phyloP scores from a whole-genome alignment of 202 grass and related monocot genomes.

The Setaria italica region DNA sequence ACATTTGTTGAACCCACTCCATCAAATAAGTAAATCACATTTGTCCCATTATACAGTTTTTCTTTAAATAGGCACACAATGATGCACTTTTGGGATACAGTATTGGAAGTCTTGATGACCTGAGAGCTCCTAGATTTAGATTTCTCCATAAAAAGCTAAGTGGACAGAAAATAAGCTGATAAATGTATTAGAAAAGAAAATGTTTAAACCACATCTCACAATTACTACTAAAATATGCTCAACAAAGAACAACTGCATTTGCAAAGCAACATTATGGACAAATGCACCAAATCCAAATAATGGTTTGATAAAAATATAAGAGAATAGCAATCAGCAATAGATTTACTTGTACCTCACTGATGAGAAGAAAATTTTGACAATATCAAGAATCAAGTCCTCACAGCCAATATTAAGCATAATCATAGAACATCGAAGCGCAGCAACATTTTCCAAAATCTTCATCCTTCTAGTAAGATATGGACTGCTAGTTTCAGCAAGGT shows the following conservation, averaged over 20 bases:
- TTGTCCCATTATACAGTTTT: not conserved
- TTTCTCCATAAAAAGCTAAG: not conserved
- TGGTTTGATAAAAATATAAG: constrained; percentile 34
- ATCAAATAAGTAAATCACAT: not conserved
- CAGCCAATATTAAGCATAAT: constrained; percentile 91
- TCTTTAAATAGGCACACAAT: not conserved
- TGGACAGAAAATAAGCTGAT: not conserved
- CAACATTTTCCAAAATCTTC: constrained; percentile 93
- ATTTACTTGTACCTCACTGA: constrained; percentile 62
- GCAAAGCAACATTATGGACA: constrained; percentile 23
- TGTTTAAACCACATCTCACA: not conserved
- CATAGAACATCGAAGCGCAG: constrained; percentile 81
- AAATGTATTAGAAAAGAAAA: not conserved
- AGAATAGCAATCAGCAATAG: constrained; percentile 32
- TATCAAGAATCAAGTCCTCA: constrained; percentile 81
- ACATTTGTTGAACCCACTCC: not conserved
- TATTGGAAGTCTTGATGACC: constrained; percentile 6
- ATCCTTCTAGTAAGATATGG: constrained; percentile 93
- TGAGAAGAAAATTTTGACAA: constrained; percentile 89
- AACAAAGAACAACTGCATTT: constrained; percentile 5
- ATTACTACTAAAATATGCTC: constrained; percentile 8
- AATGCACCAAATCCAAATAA: constrained; percentile 21
- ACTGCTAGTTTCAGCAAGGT: constrained; percentile 75
- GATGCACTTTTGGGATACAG: constrained; percentile 10
- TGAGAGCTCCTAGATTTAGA: not conserved